Conservation (phyloP, 305 asterid species). For the Lippia alba region DNA sequence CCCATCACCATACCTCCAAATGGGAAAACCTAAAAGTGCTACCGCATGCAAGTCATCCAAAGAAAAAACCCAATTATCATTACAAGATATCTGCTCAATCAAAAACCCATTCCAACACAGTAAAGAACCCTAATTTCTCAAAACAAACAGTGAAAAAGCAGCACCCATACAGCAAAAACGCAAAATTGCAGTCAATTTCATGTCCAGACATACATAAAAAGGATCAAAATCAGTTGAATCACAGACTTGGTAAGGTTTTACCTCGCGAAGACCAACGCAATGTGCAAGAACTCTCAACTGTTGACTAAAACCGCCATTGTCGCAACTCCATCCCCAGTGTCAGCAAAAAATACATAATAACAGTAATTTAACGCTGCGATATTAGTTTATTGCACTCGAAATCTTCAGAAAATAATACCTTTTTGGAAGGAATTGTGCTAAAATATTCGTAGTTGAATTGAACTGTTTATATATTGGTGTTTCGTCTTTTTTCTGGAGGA, state of each 20-base stretch:
- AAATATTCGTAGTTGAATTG: not conserved
- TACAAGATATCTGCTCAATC: not conserved
- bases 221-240: slow-evolving; percentile 34
- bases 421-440: not conserved
- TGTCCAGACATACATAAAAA: slow-evolving; percentile 2
- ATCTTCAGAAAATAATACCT: not conserved
- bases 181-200: not conserved
- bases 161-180: slow-evolving; percentile 1
- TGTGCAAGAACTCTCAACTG: slow-evolving; percentile 32
- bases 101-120: slow-evolving; percentile 4
- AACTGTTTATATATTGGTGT: no score
- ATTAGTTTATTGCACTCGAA: not conserved
- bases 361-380: not conserved
- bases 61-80: slow-evolving; percentile 10
- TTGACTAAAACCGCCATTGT: slow-evolving; percentile 48
- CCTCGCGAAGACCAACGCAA: slow-evolving; percentile 37
- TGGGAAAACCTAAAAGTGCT: slow-evolving; percentile 12
- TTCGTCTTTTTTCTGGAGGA: not conserved
- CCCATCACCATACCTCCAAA: slow-evolving; percentile 12
- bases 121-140: slow-evolving; percentile 45
- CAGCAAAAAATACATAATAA: slow-evolving; percentile 3
- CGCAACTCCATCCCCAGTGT: slow-evolving; percentile 38
- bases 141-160: slow-evolving; percentile 17
- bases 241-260: slow-evolving; percentile 11
- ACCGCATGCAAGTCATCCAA: slow-evolving; percentile 33